Conservation (phyloP, 2,329 filamentous ascomycete species). For the Microdochium nivale region DNA sequence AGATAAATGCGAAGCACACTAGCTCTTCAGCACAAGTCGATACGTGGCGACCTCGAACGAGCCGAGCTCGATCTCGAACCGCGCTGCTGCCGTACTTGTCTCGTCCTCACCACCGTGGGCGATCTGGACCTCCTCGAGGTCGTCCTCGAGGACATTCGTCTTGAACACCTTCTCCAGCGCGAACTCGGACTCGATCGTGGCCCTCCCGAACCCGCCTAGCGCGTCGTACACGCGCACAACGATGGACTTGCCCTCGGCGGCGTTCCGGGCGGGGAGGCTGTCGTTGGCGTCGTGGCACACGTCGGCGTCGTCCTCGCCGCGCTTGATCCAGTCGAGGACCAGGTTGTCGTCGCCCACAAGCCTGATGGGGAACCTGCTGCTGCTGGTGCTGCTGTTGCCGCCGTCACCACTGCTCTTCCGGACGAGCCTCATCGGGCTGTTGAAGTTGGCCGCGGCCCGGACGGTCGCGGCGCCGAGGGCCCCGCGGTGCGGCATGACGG, state of each 20-base stretch:
- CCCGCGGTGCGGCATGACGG: slow-evolving; percentile 77
- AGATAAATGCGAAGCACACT: background rate
- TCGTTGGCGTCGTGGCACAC: slow-evolving; percentile 54
- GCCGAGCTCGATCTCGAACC: background rate
- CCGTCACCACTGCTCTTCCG: slow-evolving; percentile 8
- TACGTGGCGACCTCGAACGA: background rate
- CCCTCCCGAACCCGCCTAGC: slow-evolving; percentile 71
- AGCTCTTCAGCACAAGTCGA: background rate
- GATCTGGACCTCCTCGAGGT: slow-evolving; percentile 56
- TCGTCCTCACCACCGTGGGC: slow-evolving; percentile 24
- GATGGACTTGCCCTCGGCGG: slow-evolving; percentile 57
- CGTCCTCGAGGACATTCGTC: slow-evolving; percentile 84
- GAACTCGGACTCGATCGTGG: slow-evolving; percentile 58
- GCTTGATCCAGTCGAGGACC: slow-evolving; percentile 83
- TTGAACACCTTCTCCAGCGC: slow-evolving; percentile 70
- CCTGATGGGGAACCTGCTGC: slow-evolving; percentile 42
- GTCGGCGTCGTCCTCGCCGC: slow-evolving; percentile 78
- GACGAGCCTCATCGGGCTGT: slow-evolving; percentile 63
- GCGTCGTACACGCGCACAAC: slow-evolving; percentile 84
- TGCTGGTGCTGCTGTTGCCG: slow-evolving; percentile 17
- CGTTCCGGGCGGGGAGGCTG: slow-evolving; percentile 40
- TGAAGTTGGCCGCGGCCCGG: slow-evolving; percentile 81
- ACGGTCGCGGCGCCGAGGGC: slow-evolving; percentile 65
- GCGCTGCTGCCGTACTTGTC: too few species aligned
- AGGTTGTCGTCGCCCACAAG: slow-evolving; percentile 60